Percentiles rank a stretch among this genome's conserved stretches.
phyloP scores from a whole-genome alignment of 2,329 filamentous ascomycete species.

The Lanzia echinophila region DNA sequence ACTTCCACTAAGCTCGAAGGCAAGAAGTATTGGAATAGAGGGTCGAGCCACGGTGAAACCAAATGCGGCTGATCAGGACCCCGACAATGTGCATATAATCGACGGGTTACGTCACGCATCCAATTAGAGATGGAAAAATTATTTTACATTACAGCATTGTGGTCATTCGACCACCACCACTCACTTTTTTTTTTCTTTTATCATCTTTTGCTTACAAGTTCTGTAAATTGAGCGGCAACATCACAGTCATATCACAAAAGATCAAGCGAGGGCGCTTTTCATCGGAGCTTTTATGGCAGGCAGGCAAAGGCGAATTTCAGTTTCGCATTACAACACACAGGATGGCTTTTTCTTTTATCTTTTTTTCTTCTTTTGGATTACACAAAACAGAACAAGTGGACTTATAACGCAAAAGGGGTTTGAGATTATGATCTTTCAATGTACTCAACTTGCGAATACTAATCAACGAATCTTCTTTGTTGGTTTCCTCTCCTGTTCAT shows the following conservation, averaged over 20 bases:
- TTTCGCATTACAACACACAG: slow-evolving; percentile 3
- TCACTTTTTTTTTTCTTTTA: slow-evolving; percentile 2
- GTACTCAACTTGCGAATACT: background rate
- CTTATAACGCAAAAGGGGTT: background rate
- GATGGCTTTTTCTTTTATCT: background rate
- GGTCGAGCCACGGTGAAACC: slow-evolving; percentile 55
- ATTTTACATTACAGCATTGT: background rate
- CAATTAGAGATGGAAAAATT: background rate
- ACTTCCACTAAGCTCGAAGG: slow-evolving; percentile 54
- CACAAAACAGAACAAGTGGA: slow-evolving; percentile 5
- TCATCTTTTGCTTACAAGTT: slow-evolving; percentile 7
- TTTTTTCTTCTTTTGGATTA: slow-evolving; percentile 6
- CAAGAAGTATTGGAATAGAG: slow-evolving; percentile 53
- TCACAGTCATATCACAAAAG: slow-evolving; percentile 9
- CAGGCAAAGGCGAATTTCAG: slow-evolving; percentile 5
- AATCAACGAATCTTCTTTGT: slow-evolving; percentile 8
- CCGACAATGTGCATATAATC: slow-evolving; percentile 24
- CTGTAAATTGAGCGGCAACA: slow-evolving; percentile 8
- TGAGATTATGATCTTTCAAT: background rate
- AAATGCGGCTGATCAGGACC: slow-evolving; percentile 36
- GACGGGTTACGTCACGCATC: slow-evolving; percentile 5
- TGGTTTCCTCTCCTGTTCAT: background rate
- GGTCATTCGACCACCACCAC: slow-evolving; percentile 2
- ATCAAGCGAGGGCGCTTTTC: slow-evolving; percentile 8
- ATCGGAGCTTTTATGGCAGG: slow-evolving; percentile 7